These are phyloP conservation scores for Capronia americana DNA, from an alignment of 2,329 filamentous ascomycete genomes.

Conservation along the genomic window DNA sequence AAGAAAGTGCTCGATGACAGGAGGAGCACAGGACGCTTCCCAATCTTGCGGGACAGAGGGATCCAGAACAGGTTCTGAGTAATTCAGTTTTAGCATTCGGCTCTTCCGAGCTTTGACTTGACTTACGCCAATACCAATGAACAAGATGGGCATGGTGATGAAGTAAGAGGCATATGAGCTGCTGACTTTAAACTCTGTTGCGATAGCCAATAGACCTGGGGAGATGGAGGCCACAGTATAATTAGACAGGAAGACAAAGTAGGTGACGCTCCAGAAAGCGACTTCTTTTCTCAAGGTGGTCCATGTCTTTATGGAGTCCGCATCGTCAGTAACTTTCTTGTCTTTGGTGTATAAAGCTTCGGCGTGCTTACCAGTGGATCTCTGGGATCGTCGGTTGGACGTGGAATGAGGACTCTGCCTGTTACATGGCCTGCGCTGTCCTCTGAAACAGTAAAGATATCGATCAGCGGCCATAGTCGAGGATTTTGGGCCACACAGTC, in stretches of 20 bases:
- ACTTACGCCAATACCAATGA: conserved; percentile 16
- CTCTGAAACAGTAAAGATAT: conserved; percentile 1
- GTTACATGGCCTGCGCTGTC: conserved; percentile 7
- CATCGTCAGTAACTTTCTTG: neutral
- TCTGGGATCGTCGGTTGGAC: conserved; percentile 13
- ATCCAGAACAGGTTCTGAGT: conserved; percentile 28
- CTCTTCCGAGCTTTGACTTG: no score
- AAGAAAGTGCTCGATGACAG: conserved; percentile 7
- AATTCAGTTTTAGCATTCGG: no score
- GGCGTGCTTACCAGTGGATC: conserved; percentile 20
- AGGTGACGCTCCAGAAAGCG: conserved; percentile 7
- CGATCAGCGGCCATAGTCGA: no score
- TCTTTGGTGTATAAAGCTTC: no score
- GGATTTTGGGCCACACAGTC: no score
- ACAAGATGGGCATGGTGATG: conserved; percentile 21
- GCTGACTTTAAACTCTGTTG: conserved; percentile 14
- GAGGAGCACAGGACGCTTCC: conserved; percentile 17
- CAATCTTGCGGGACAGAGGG: conserved; percentile 20
- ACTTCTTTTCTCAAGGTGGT: conserved; percentile 15
- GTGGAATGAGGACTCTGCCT: conserved; percentile 15
- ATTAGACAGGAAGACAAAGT: conserved; percentile 24
- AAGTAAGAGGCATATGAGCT: conserved; percentile 4
- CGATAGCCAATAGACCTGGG: conserved; percentile 7
- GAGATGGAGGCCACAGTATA: conserved; percentile 3
- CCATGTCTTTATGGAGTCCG: conserved; percentile 9